Evolutionary conservation across 306 rosid species (phyloP).

Genomic region (Leucaena leucocephala): DNA sequence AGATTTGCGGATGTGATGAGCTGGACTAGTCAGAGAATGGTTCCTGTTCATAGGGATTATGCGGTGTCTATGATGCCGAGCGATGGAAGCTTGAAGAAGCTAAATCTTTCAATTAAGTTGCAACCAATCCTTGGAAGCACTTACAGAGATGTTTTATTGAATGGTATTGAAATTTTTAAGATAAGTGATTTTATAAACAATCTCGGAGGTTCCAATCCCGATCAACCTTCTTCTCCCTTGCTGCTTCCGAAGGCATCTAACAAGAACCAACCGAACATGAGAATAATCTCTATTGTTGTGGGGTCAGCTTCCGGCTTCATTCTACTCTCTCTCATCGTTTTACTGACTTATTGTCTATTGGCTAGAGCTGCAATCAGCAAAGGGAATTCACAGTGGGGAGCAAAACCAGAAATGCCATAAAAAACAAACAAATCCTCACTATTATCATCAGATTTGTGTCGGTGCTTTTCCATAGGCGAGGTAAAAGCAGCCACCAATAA

Average conservation of each 20-base stretch:
- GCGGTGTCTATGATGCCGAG: background rate
- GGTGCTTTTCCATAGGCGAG: conserved; percentile 7
- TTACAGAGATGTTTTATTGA: background rate
- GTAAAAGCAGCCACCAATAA: conserved; percentile 28
- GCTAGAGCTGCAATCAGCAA: no score
- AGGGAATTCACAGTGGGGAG: background rate
- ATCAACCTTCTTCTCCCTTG: no score
- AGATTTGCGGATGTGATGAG: background rate
- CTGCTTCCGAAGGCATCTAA: no score
- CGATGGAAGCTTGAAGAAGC: background rate
- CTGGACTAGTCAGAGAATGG: background rate
- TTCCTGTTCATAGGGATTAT: conserved; percentile 4
- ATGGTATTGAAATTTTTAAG: conserved; percentile 22
- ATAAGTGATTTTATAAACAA: background rate
- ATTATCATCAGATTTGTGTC: background rate
- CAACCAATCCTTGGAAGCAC: background rate
- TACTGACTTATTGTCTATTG: background rate
- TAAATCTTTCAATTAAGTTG: background rate
- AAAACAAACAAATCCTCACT: background rate
- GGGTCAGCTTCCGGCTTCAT: background rate
- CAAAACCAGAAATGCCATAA: background rate
- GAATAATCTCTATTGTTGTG: background rate
- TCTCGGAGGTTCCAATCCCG: background rate
- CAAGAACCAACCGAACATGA: no score
- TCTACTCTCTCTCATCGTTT: background rate